Evolutionary conservation across 2,329 filamentous ascomycete genomes (phyloP).

Genomic region (Alternaria ethzedia): DNA sequence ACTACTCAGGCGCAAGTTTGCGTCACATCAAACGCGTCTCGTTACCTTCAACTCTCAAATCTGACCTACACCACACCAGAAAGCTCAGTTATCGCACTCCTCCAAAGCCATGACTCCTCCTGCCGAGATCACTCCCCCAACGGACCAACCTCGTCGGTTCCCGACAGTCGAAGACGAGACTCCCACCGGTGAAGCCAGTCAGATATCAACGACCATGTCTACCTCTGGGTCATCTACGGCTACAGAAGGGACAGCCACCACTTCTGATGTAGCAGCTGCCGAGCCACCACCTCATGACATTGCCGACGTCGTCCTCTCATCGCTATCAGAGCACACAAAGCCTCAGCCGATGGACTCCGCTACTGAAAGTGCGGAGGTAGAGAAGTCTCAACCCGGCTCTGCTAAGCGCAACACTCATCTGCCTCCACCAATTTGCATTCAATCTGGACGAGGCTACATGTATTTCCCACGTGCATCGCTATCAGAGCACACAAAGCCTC

Average conservation of each 20-base stretch:
- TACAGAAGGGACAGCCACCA: not conserved
- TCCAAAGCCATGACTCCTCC: not conserved
- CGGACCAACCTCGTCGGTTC: not conserved
- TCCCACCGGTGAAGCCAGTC: not conserved
- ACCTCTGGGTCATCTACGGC: not conserved
- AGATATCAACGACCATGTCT: not conserved
- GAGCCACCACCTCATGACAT: not conserved
- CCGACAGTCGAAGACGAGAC: not conserved
- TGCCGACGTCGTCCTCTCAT: not conserved
- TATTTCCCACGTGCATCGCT: not conserved
- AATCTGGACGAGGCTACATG: not conserved
- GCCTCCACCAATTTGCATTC: not conserved
- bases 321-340: not conserved
- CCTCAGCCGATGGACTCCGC: not conserved
- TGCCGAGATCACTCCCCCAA: not conserved
- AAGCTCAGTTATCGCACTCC: not conserved
- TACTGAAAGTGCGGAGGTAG: accelerated
- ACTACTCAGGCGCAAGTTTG: not conserved
- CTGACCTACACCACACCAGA: not conserved
- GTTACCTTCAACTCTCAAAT: not conserved
- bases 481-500: not conserved
- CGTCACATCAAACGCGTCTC: not conserved
- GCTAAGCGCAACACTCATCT: not conserved
- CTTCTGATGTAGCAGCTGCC: not conserved
- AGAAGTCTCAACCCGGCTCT: not conserved